Base-by-base conservation (phyloP, 805 yeast species). In the Helenozyma rhizophorensis region DNA sequence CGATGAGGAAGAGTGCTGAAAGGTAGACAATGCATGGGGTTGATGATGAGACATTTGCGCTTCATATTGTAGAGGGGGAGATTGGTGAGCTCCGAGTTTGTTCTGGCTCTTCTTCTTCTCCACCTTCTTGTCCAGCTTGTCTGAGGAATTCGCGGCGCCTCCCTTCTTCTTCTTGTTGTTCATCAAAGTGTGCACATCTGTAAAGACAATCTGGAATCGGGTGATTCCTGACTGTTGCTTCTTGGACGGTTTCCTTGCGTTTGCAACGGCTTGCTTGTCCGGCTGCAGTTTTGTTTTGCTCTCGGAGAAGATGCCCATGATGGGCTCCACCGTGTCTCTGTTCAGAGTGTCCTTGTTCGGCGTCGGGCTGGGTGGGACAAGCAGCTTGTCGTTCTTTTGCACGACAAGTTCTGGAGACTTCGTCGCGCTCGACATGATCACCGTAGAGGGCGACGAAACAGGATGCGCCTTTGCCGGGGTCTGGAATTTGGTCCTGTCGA, bases 401-500 rank as follows among this genome's bases (percentile, higher is more conserved):
- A 40, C 25, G n/a, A 50, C n/a, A n/a, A n/a, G 29, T n/a, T 26
- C 48, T 3, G 48, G 48, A n/a, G 43, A 34, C 23, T 50, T 53
- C 3, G 39, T 37, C 1, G 57, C 58, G 38, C 65, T 59, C 1
- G 62, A 53, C 50, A 65, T 51, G 4, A 66, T 58, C 9, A 65
- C 69, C 1, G 72, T 66, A 2, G 70, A 60, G 1, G 72, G 72
- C 3, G 70, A 64, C 2, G 69, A 62, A 6, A 40, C 32, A 2
- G 55, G 53, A 12, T 39, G 47, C 9, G 56, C 58, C 16, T 58
- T 60, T 9, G 58, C 56, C 2, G 71, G 70, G 1, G 69, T 64
- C 23, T 49, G 50, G 36, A 56, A 57, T 16, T 28, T 21, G 19
- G 30, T 32, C 23, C 44, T 27, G n/a, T 36, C 34, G 7, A 30